Percentiles rank a stretch among this genome's conserved stretches.
These are phyloP conservation scores for Geranium rotundifolium DNA, from an alignment of 345 rosid genomes.

Conservation along the genomic window DNA sequence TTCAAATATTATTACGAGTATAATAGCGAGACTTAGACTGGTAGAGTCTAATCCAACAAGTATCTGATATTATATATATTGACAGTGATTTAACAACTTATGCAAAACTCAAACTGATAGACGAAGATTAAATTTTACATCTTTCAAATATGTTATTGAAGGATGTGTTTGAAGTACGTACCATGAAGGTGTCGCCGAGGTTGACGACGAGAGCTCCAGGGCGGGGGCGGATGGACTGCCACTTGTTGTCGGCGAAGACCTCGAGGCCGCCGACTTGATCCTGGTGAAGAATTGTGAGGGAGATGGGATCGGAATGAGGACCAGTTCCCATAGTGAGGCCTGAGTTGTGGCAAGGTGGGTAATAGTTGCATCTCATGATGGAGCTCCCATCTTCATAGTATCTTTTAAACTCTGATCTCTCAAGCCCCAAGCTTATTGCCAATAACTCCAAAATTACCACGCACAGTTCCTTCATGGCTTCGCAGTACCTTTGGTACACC, in stretches of 20 bases:
- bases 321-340: slow-evolving; percentile 40
- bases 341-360: slow-evolving; percentile 38
- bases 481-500: slow-evolving; percentile 24
- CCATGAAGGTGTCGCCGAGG: slow-evolving; percentile 53
- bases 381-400: slow-evolving; percentile 28
- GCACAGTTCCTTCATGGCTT: slow-evolving; percentile 20
- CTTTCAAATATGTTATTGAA: no score
- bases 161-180: slow-evolving; percentile 4
- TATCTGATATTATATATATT: no score
- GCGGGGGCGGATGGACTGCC: slow-evolving; percentile 33
- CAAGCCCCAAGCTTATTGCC: slow-evolving; percentile 32
- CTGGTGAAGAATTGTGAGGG: slow-evolving; percentile 41
- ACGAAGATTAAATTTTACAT: no score
- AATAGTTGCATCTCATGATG: slow-evolving; percentile 38
- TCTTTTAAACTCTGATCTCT: slow-evolving; percentile 15
- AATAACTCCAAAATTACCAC: slow-evolving; percentile 21
- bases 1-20: no score
- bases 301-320: slow-evolving; percentile 29
- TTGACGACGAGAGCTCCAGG: slow-evolving; percentile 39
- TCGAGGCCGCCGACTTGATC: slow-evolving; percentile 46
- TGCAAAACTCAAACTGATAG: no score
- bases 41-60: no score
- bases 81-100: no score
- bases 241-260: slow-evolving; percentile 22
- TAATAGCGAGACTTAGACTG: no score